Evolutionary conservation across 2,329 filamentous ascomycete species (phyloP).

Genomic region (Ambrosiella cleistominuta): DNA sequence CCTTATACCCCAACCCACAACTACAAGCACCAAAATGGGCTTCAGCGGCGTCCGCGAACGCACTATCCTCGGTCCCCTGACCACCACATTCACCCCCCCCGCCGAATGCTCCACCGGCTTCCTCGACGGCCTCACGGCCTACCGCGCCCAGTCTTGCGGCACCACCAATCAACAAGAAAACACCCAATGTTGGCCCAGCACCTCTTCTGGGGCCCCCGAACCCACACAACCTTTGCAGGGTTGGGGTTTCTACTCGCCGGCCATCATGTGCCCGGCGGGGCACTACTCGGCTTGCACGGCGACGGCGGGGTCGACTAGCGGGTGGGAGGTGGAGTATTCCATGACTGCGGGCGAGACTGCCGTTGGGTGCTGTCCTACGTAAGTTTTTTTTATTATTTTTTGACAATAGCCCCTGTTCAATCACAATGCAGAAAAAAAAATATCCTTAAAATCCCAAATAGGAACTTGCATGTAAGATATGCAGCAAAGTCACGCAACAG

Average conservation of each 20-base stretch:
- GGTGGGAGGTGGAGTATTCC: constrained; percentile 18
- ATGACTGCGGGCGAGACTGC: constrained; percentile 18
- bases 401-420: not conserved
- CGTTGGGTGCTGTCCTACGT: constrained; percentile 20
- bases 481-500: too few species aligned
- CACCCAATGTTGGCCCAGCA: constrained; percentile 10
- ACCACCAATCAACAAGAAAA: constrained; percentile 11
- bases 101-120: constrained; percentile 12
- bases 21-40: constrained; percentile 2
- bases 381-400: constrained; percentile 12
- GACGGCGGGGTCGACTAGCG: constrained; percentile 15
- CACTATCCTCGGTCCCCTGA: constrained; percentile 14
- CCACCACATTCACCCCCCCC: constrained; percentile 14
- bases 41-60: constrained; percentile 10
- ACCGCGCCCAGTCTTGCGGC: constrained; percentile 7
- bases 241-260: constrained; percentile 23
- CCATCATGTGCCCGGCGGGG: constrained; percentile 19
- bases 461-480: too few species aligned
- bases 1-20: not conserved
- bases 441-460: not conserved
- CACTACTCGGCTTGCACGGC: constrained; percentile 20
- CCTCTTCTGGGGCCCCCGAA: constrained; percentile 7
- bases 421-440: not conserved
- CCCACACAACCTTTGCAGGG: constrained; percentile 16
- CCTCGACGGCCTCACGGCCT: constrained; percentile 7